Evolutionary conservation across 164 flowering plant genomes (phyloP).

Genomic region (Echeveria elegans): DNA sequence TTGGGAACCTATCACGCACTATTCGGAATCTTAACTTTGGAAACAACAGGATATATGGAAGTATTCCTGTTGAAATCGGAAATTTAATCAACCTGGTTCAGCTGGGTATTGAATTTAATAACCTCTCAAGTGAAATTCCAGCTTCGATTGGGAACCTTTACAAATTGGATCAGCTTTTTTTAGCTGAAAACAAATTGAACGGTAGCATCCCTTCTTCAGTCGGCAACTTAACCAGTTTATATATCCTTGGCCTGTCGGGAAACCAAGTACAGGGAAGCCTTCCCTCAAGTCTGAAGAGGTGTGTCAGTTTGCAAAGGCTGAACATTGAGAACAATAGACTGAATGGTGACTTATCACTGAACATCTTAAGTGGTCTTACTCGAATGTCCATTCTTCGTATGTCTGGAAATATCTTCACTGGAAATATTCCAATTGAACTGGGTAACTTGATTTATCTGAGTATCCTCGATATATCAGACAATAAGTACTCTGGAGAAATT

Average conservation of each 20-base stretch:
- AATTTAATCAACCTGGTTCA: not conserved
- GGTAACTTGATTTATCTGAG: not conserved
- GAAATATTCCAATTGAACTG: constrained; percentile 3
- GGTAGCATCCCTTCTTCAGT: constrained; percentile 4
- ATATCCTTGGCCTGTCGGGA: not conserved
- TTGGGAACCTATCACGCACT: not conserved
- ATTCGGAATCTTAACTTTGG: not conserved
- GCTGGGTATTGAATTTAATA: not conserved
- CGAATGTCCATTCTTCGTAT: not conserved
- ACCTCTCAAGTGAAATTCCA: not conserved
- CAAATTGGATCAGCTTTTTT: not conserved
- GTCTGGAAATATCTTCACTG: constrained; percentile 1
- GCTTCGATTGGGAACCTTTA: not conserved
- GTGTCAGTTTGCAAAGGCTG: not conserved
- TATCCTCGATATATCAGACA: not conserved
- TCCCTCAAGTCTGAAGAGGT: not conserved
- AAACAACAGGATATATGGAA: not conserved
- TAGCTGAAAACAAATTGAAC: not conserved
- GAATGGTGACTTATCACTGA: not conserved
- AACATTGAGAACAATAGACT: not conserved
- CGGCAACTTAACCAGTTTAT: not conserved
- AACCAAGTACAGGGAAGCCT: constrained; percentile 5
- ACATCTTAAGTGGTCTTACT: not conserved
- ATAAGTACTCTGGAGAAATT: constrained; percentile 8
- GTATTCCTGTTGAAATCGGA: constrained; percentile 3